These are phyloP conservation scores for Phycomyces nitens DNA, from an alignment of 192 early-diverging fungal genomes.

Conservation along the genomic window DNA sequence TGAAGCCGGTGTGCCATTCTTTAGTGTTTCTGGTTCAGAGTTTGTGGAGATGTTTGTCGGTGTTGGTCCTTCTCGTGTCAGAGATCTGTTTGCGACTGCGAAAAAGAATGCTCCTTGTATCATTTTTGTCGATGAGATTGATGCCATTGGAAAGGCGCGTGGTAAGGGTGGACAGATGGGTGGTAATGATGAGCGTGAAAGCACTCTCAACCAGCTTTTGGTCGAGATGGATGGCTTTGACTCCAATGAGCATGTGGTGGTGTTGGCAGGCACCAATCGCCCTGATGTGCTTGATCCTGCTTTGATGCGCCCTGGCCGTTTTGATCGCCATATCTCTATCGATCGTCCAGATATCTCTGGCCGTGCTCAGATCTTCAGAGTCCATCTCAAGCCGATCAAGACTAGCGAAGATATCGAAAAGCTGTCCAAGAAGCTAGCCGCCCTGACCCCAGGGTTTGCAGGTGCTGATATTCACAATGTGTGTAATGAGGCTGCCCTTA, in stretches of 20 bases:
- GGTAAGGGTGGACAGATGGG: constrained; percentile 82
- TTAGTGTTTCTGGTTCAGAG: constrained; percentile 97
- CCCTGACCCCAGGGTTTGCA: constrained; percentile 96
- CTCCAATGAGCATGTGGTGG: constrained; percentile 84
- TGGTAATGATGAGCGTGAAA: constrained; percentile 97
- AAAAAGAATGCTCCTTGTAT: constrained; percentile 98
- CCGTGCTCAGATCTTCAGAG: constrained; percentile 90
- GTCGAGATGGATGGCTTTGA: constrained; percentile 99
- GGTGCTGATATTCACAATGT: constrained; percentile 98
- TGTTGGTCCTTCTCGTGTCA: constrained; percentile 89
- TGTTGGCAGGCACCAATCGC: constrained; percentile 96
- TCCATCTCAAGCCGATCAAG: constrained; percentile 90
- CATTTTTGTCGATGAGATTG: constrained; percentile 99
- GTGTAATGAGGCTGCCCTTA: constrained; percentile 98
- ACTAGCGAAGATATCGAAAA: constrained; percentile 77
- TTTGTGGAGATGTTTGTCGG: constrained; percentile 99
- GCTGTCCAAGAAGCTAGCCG: constrained; percentile 84
- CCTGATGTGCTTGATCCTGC: constrained; percentile 97
- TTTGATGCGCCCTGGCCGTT: constrained; percentile 94
- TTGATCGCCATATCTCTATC: constrained; percentile 97
- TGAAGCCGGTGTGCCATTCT: constrained; percentile 96
- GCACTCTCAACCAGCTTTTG: constrained; percentile 93
- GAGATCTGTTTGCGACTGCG: constrained; percentile 95
- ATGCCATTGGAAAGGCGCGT: constrained; percentile 98
- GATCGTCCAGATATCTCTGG: constrained; percentile 97